These are phyloP conservation scores for Candida orba DNA, from an alignment of 805 yeast genomes.

Conservation along the genomic window DNA sequence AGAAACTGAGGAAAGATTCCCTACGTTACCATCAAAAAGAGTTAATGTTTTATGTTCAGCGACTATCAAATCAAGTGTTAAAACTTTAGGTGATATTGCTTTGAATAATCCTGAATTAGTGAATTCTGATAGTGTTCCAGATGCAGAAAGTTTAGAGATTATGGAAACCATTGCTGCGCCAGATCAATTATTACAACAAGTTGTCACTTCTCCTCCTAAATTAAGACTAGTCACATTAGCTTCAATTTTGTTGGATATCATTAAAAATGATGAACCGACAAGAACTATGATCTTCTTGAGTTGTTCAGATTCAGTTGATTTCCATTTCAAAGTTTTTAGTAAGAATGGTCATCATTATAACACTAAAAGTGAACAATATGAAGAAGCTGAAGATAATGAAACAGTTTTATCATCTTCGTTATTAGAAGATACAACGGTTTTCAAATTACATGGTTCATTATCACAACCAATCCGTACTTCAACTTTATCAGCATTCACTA, in stretches of 20 bases:
- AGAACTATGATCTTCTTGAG: constrained; percentile 82
- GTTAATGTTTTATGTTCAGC: constrained; percentile 90
- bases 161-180: constrained; percentile 54
- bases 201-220: constrained; percentile 87
- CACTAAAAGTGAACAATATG: constrained; percentile 25
- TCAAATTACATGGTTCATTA: constrained; percentile 85
- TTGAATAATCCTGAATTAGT: constrained; percentile 70
- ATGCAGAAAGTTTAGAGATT: constrained; percentile 21
- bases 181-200: constrained; percentile 78
- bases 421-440: constrained; percentile 41
- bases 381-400: constrained; percentile 21
- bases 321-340: constrained; percentile 73
- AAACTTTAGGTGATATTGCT: constrained; percentile 72
- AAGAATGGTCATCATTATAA: constrained; percentile 42
- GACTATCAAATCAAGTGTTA: constrained; percentile 75
- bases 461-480: constrained; percentile 77
- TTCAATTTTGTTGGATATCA: constrained; percentile 50
- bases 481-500: constrained; percentile 43
- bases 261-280: constrained; percentile 28
- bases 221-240: constrained; percentile 77
- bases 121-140: constrained; percentile 26
- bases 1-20: constrained; percentile 33
- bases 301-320: constrained; percentile 95
- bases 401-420: constrained; percentile 50
- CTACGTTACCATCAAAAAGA: constrained; percentile 59